Conservation (phyloP, 2,329 filamentous ascomycete genomes). For the Aureobasidium sp. region DNA sequence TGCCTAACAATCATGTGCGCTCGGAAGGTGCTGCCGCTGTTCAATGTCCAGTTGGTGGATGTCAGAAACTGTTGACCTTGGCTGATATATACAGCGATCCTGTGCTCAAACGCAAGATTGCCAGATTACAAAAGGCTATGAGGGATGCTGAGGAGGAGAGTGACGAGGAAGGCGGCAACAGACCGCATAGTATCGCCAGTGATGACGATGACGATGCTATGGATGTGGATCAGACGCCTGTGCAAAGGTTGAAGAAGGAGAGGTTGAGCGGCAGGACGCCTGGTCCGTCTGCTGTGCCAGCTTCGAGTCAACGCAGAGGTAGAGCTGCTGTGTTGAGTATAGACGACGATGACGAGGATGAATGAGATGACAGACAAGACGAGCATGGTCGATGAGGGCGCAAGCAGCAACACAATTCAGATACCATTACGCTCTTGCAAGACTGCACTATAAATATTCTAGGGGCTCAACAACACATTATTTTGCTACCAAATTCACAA, state of each 20-base stretch:
- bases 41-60: constrained; percentile 60
- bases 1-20: constrained; percentile 12
- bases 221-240: constrained; percentile 21
- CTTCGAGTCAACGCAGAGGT: neutral
- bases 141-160: constrained; percentile 41
- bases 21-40: constrained; percentile 28
- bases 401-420: neutral
- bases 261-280: constrained; percentile 12
- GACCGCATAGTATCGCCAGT: constrained; percentile 25
- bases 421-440: neutral
- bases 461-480: neutral
- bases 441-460: neutral
- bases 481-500: neutral
- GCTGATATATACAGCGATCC: constrained; percentile 52
- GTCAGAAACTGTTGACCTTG: constrained; percentile 46
- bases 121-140: constrained; percentile 44
- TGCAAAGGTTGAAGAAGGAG: constrained; percentile 12
- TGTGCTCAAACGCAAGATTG: constrained; percentile 51
- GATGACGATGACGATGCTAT: constrained; percentile 19
- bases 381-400: neutral
- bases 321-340: constrained; percentile 17
- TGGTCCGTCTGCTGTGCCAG: neutral
- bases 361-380: neutral
- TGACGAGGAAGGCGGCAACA: constrained; percentile 25
- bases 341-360: constrained; percentile 18